Percentiles rank a stretch among this genome's conserved stretches.
Conservation (phyloP, 495 filamentous ascomycete genomes). For the Xylaria grammica region DNA sequence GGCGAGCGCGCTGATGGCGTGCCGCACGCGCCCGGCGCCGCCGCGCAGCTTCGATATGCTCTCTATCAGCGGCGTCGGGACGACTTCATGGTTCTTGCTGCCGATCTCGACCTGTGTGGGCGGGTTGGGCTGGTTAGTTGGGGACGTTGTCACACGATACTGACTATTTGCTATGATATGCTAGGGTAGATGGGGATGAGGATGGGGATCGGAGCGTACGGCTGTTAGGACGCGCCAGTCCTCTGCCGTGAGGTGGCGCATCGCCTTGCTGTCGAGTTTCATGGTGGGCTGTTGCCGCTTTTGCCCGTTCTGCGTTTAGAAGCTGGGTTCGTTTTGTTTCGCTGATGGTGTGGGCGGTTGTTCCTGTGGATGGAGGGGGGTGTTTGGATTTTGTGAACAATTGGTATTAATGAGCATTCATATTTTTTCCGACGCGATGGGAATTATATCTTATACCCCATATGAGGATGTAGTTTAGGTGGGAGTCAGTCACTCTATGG, state of each 20-base stretch:
- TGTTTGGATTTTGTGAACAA: background rate
- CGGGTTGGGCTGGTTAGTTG: slow-evolving; percentile 6
- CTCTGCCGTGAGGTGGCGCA: slow-evolving; percentile 89
- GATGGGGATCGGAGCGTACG: slow-evolving; percentile 58
- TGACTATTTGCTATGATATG: slow-evolving; percentile 16
- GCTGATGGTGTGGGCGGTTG: background rate
- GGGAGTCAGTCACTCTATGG: background rate
- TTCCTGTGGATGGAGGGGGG: background rate
- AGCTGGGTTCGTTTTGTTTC: background rate
- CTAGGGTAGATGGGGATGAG: slow-evolving; percentile 9
- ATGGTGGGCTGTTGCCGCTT: slow-evolving; percentile 53
- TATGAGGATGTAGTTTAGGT: too few relatives aligned
- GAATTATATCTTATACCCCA: too few relatives aligned
- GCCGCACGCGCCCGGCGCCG: slow-evolving; percentile 79
- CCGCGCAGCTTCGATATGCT: slow-evolving; percentile 81
- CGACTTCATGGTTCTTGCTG: slow-evolving; percentile 94
- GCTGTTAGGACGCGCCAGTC: slow-evolving; percentile 96
- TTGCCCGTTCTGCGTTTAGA: background rate
- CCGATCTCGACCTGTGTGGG: slow-evolving; percentile 81
- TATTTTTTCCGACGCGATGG: too few relatives aligned
- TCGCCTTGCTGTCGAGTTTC: slow-evolving; percentile 90
- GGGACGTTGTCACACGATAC: too few relatives aligned
- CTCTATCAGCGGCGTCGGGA: slow-evolving; percentile 87
- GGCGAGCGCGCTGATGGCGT: slow-evolving; percentile 84
- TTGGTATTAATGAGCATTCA: background rate